Evolutionary conservation across 352 stramenopile genomes (phyloP).

Genomic region (Phytopythium delawarense): DNA sequence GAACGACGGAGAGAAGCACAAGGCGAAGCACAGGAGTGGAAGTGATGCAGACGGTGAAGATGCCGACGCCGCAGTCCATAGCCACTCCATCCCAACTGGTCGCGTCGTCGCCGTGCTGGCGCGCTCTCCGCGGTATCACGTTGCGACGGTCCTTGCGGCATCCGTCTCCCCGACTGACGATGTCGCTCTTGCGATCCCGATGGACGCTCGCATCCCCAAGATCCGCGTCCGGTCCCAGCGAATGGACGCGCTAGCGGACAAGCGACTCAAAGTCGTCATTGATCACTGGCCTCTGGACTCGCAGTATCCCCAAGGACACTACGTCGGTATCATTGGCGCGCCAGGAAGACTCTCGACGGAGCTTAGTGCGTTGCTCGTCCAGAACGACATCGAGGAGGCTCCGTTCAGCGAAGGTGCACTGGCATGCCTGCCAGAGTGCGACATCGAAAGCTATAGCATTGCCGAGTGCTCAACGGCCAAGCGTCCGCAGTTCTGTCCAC

Average conservation of each 20-base stretch:
- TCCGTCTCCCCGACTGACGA: conserved; percentile 61
- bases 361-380: conserved; percentile 74
- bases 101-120: conserved; percentile 86
- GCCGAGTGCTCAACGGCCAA: conserved; percentile 78
- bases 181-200: conserved; percentile 71
- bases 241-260: conserved; percentile 67
- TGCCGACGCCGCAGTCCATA: neutral
- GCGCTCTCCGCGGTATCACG: conserved; percentile 55
- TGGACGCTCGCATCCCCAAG: conserved; percentile 79
- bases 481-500: conserved; percentile 34
- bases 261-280: conserved; percentile 80
- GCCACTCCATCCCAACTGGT: conserved; percentile 53
- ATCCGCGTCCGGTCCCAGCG: conserved; percentile 76
- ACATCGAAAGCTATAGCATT: conserved; percentile 60
- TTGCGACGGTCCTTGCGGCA: conserved; percentile 69
- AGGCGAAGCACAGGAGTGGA: conserved; percentile 1
- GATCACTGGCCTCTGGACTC: conserved; percentile 76
- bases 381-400: conserved; percentile 78
- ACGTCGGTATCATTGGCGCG: conserved; percentile 65
- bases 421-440: conserved; percentile 73
- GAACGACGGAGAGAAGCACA: conserved; percentile 18
- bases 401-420: conserved; percentile 85
- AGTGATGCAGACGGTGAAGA: conserved; percentile 4
- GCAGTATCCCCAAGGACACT: conserved; percentile 78
- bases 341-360: conserved; percentile 70